Evolutionary conservation across 2,329 filamentous ascomycete genomes (phyloP), one percentile per base, ranked within the genome.

Genomic region (Colletotrichum incanum): DNA sequence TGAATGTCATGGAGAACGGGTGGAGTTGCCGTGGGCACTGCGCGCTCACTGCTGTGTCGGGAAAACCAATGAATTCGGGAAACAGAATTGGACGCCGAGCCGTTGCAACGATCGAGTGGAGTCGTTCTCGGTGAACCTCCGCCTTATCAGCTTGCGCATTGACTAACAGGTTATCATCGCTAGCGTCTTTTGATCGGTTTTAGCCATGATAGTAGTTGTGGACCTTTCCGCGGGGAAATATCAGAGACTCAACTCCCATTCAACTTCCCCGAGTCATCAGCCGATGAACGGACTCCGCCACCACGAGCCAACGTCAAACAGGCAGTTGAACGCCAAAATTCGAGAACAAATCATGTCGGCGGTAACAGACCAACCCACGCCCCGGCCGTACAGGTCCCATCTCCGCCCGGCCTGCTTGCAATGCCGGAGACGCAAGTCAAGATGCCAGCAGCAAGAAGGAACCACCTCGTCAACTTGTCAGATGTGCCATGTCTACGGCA

Each of bases 331-430:
- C 31, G 34, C 41, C 47, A 71, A 71, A 31, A 59, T n/a, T 23
- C 41, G 37, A 31, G 28, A 49, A 41, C 26, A 41, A 16, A 14
- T n/a, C 39, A 72, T 72, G 69, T 64, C 69, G 16, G 52, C 66
- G 23, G 52, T 23, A 28, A 39, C 65, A 34, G 65, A 64, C 5
- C 65, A 69, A 28, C 65, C 69, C 12, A 72, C 69, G 4, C 69
- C 69, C 75, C 84, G 90, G 55, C 90, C 89, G 3, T 91, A 91
- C 76, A 83, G 90, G 71, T 91, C 89, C 9, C 90, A 91, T 80
- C 86, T 90, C 72, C 86, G 87, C 49, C 88, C 89, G 61, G 90
- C 90, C 11, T 92, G 90, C 80, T 81, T 89, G 64, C 82, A 89
- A 18, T 92, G 90, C 76, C 85, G 90, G 65, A 86, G 86, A 72